Evolutionary conservation across 176 grass and related monocot genomes (phyloP).

Genomic region (Pontederia paniculata): DNA sequence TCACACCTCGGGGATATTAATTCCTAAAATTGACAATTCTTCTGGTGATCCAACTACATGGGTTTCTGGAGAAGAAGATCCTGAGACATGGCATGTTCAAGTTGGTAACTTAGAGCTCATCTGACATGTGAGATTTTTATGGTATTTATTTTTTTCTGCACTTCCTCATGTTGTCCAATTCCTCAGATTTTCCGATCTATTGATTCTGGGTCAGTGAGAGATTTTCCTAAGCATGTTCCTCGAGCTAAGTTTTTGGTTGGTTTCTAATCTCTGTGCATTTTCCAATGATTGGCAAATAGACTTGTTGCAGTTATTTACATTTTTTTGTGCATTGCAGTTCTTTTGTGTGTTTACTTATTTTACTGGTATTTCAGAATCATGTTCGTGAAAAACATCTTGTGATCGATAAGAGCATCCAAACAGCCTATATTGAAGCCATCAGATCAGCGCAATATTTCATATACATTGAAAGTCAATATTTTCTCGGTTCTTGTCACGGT

Average conservation of each 20-base stretch:
- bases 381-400: constrained; percentile 68
- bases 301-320: background rate
- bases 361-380: constrained; percentile 58
- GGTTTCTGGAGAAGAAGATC: constrained; percentile 53
- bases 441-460: constrained; percentile 94
- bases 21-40: constrained; percentile 43
- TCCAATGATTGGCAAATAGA: background rate
- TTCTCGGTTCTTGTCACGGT: constrained; percentile 86
- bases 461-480: constrained; percentile 98
- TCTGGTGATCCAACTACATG: constrained; percentile 51
- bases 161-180: constrained; percentile 1
- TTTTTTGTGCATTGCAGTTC: constrained; percentile 7
- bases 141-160: constrained; percentile 12
- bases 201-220: constrained; percentile 91
- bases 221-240: constrained; percentile 60
- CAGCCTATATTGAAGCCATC: constrained; percentile 86
- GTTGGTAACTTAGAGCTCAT: constrained; percentile 18
- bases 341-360: background rate
- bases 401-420: constrained; percentile 96
- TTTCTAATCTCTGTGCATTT: background rate
- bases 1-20: constrained; percentile 93
- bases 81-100: constrained; percentile 96
- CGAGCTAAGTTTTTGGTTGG: constrained; percentile 58
- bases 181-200: constrained; percentile 82
- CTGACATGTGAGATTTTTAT: constrained; percentile 17